phyloP scores from a whole-genome alignment of 163 green algal species.

The Chlamydomonas reinhardtii region DNA sequence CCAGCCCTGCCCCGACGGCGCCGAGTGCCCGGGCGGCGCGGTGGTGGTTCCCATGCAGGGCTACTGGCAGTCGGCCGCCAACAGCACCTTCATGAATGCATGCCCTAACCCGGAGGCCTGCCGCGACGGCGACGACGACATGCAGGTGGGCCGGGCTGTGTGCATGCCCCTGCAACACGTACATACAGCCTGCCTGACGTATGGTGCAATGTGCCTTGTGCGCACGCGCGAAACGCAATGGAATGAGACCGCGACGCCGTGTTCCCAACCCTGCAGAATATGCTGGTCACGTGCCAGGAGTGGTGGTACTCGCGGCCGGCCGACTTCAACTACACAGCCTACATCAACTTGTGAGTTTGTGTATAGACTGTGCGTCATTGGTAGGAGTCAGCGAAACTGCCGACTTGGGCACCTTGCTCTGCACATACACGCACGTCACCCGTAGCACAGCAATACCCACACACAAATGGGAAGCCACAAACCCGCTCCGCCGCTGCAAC shows the following conservation, averaged over 20 bases:
- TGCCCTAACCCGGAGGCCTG: constrained; percentile 32
- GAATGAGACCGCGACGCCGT: too few relatives aligned
- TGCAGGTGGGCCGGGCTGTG: background rate
- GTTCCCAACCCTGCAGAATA: background rate
- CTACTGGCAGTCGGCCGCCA: constrained; percentile 33
- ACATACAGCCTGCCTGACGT: too few relatives aligned
- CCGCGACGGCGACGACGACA: background rate
- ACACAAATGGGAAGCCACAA: too few relatives aligned
- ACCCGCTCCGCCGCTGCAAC: too few relatives aligned
- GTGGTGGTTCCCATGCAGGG: constrained; percentile 1
- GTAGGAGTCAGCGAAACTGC: too few relatives aligned
- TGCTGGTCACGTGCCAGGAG: constrained; percentile 30
- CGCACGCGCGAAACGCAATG: too few relatives aligned
- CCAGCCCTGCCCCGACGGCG: constrained; percentile 33
- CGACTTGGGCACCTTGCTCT: too few relatives aligned
- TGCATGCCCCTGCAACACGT: too few relatives aligned
- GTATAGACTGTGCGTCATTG: too few relatives aligned
- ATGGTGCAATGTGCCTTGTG: too few relatives aligned
- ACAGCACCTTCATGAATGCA: constrained; percentile 34
- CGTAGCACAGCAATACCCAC: too few relatives aligned
- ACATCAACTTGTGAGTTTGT: background rate
- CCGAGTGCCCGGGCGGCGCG: constrained; percentile 34
- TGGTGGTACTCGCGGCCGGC: constrained; percentile 39
- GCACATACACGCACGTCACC: too few relatives aligned
- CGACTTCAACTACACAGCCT: constrained; percentile 40